phyloP scores from a whole-genome alignment of 768 basidiomycete species.

The Tremella yokohamensis region DNA sequence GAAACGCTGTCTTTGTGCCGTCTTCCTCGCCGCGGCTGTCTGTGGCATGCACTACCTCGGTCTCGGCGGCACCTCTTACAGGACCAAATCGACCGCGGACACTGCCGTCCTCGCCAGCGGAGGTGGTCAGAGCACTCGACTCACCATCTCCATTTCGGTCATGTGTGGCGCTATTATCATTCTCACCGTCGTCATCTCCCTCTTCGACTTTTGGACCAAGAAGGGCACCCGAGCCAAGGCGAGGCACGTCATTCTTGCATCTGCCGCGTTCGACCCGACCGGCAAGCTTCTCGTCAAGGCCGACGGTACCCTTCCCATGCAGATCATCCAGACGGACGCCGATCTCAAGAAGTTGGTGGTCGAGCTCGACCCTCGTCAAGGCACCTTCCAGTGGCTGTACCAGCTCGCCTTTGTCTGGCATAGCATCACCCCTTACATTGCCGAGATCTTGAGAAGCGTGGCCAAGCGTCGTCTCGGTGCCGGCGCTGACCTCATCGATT shows the following conservation, averaged over 20 bases:
- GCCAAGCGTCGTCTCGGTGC: constrained; percentile 4
- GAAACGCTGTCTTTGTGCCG: constrained; percentile 43
- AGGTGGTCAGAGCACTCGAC: constrained; percentile 32
- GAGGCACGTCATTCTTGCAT: constrained; percentile 49
- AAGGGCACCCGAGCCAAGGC: constrained; percentile 37
- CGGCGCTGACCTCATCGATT: not conserved
- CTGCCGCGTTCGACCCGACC: constrained; percentile 48
- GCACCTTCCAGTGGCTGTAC: constrained; percentile 53
- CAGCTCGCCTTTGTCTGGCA: constrained; percentile 51
- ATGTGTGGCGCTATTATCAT: constrained; percentile 50
- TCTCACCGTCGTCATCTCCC: constrained; percentile 40
- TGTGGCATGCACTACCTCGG: constrained; percentile 53
- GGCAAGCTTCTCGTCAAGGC: constrained; percentile 50
- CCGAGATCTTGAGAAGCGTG: not conserved
- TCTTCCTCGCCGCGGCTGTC: constrained; percentile 47
- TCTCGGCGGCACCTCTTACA: constrained; percentile 49
- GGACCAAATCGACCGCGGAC: constrained; percentile 20
- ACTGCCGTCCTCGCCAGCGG: constrained; percentile 26
- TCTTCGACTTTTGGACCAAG: constrained; percentile 33
- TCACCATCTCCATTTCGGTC: constrained; percentile 50
- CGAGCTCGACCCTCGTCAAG: constrained; percentile 48
- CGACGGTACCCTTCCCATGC: constrained; percentile 51
- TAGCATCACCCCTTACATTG: constrained; percentile 37
- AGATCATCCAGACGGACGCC: constrained; percentile 50
- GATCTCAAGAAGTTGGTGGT: constrained; percentile 42